These are phyloP conservation scores for Pisolithus sp. DNA, from an alignment of 768 basidiomycete species.

Conservation along the genomic window DNA sequence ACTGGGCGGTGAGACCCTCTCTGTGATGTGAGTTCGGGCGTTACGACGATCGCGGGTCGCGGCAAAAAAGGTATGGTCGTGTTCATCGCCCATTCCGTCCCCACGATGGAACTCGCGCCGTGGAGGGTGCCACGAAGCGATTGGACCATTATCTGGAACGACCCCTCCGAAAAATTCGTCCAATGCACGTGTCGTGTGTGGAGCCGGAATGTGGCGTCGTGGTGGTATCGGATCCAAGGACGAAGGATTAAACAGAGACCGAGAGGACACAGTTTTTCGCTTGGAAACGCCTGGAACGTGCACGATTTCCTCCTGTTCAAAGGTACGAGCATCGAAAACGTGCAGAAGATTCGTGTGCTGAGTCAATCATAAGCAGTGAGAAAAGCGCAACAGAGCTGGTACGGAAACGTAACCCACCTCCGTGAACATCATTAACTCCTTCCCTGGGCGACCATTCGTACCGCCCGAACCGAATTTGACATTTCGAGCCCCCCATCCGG, in stretches of 20 bases:
- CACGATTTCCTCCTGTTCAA: conserved; percentile 68
- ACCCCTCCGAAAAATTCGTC: conserved; percentile 49
- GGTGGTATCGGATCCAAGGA: conserved; percentile 8
- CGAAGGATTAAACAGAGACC: conserved; percentile 8
- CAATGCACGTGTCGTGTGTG: conserved; percentile 41
- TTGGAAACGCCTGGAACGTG: conserved; percentile 42
- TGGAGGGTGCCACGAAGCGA: conserved; percentile 16
- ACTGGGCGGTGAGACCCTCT: conserved; percentile 18
- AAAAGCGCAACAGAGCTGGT: not conserved
- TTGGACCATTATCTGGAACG: conserved; percentile 7
- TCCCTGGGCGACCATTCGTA: conserved; percentile 37
- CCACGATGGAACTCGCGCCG: conserved; percentile 16
- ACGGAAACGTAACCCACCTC: conserved; percentile 49
- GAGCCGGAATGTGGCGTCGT: conserved; percentile 17
- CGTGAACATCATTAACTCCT: conserved; percentile 83
- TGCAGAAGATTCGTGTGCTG: conserved; percentile 82
- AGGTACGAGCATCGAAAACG: conserved; percentile 81
- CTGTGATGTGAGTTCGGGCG: conserved; percentile 26
- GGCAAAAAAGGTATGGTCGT: conserved; percentile 43
- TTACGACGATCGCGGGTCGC: conserved; percentile 40
- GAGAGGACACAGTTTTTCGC: conserved; percentile 11
- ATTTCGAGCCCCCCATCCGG: conserved; percentile 79
- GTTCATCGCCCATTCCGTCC: conserved; percentile 29
- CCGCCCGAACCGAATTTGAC: conserved; percentile 78
- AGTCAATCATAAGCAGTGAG: conserved; percentile 5